Evolutionary conservation across 192 early-diverging fungal species (phyloP), one percentile per base, ranked within the genome.

Genomic region (Nowakowskiella sp.): DNA sequence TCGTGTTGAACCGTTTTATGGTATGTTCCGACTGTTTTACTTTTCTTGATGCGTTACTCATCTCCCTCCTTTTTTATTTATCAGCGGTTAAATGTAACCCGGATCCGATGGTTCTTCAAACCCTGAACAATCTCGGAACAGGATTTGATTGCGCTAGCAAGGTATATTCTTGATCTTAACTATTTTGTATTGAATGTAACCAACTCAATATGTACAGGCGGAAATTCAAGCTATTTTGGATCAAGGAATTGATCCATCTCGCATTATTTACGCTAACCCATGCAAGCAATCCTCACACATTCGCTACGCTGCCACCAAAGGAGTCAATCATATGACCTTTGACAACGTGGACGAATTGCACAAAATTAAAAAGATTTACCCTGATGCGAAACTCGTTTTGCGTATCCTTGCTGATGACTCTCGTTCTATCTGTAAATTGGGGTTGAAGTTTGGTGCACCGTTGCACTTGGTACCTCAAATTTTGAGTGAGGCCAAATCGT

Each of bases 111-210:
- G 80, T 99, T 32, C 55, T 94, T 50, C 82, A 84, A 60, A 79
- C 90, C 19, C 73, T 99, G 34, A 85, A 80, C 27, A 67, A 73
- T 13, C 65, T 92, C 31, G 91, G 90, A 21, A 78, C 85, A 21
- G 92, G 94, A 6, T 99, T 99, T 64, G 96, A 99, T 75, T 97
- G 94, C 58, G 96, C 96, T n/a, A 88, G 86, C 80, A 89, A 85
- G 70, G 65, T 60, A 48, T 10, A 7, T 10, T 43, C 22, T 61
- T 59, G n/a, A n/a, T n/a, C n/a, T n/a, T n/a, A n/a, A 21, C 39
- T 47, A 10, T 52, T 55, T 22, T 56, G n/a, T 26, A 16, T 57
- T 25, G 56, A 13, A 16, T 24, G 29, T 30, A n/a, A 4, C 25
- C 13, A 42, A 13, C n/a, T 9, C 7, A 16, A 24, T 6, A 26